Percentiles rank a stretch among this genome's conserved stretches.
phyloP scores from a whole-genome alignment of 768 basidiomycete genomes.

The Coprinopsis marcescibilis region DNA sequence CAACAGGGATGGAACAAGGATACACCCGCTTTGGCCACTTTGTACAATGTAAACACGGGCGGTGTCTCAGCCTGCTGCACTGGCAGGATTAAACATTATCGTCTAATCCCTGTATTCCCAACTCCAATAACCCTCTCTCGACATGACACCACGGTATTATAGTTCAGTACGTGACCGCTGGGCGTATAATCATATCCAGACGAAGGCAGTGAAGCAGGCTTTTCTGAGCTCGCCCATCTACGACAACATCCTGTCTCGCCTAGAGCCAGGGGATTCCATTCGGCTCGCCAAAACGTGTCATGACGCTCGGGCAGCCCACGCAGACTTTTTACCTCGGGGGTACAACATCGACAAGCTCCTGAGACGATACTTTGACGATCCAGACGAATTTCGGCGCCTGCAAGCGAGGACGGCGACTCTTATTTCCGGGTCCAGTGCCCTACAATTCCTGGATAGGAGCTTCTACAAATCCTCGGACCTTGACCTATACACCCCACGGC shows the following conservation, averaged over 20 bases:
- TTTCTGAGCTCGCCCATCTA: slow-evolving; percentile 23
- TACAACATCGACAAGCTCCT: slow-evolving; percentile 4
- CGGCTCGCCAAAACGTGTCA: background rate
- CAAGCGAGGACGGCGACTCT: slow-evolving; percentile 38
- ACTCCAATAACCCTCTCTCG: too few relatives aligned
- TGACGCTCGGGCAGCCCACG: background rate
- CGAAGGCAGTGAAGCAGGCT: background rate
- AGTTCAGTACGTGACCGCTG: too few relatives aligned
- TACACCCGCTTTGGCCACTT: too few relatives aligned
- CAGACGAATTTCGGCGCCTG: slow-evolving; percentile 31
- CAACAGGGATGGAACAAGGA: too few relatives aligned
- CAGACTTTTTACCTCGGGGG: background rate
- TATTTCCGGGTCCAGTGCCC: slow-evolving; percentile 48
- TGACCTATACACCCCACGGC: slow-evolving; percentile 41
- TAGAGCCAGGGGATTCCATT: background rate
- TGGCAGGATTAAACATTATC: too few relatives aligned
- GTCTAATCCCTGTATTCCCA: too few relatives aligned
- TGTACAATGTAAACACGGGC: too few relatives aligned
- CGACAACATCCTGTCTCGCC: slow-evolving; percentile 29
- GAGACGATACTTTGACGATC: background rate
- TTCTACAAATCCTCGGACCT: slow-evolving; percentile 44
- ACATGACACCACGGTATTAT: too few relatives aligned
- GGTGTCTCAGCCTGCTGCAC: too few relatives aligned
- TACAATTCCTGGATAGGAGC: slow-evolving; percentile 45
- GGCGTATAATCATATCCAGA: too few relatives aligned